A percentile compares a stretch with the other conserved stretches of the same genome.
phyloP scores from a whole-genome alignment of 768 basidiomycete genomes.

The Agaricus sinodeliciosus region DNA sequence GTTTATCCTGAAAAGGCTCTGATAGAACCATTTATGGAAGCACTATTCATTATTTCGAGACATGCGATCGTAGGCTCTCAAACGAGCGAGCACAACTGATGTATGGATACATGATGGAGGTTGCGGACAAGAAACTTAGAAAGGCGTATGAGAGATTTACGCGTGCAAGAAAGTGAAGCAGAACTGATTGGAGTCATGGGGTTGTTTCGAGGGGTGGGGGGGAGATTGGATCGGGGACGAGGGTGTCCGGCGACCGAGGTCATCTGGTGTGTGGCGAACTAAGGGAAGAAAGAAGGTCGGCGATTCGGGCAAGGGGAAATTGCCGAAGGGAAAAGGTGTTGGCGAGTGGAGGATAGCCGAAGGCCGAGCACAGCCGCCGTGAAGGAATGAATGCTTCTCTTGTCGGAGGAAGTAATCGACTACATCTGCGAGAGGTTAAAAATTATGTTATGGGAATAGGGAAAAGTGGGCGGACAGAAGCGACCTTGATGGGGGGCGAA shows the following conservation, averaged over 20 bases:
- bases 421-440: not conserved
- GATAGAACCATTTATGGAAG: constrained; percentile 1
- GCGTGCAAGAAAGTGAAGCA: not conserved
- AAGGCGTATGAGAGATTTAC: not conserved
- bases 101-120: too few species aligned
- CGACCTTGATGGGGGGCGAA: not conserved
- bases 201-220: not conserved
- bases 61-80: too few species aligned
- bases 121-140: not conserved
- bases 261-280: not conserved
- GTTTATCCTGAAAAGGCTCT: constrained; percentile 4
- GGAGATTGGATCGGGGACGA: not conserved
- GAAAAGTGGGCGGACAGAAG: not conserved
- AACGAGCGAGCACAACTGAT: too few species aligned
- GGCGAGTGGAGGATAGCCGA: constrained; percentile 1
- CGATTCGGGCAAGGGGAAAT: not conserved
- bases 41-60: not conserved
- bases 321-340: constrained; percentile 1
- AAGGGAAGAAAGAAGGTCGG: not conserved
- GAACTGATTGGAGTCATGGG: not conserved
- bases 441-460: not conserved
- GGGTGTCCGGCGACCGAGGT: constrained; percentile 5
- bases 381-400: not conserved
- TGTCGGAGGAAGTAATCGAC: not conserved
- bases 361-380: constrained; percentile 12